Evolutionary conservation across 306 rosid species (phyloP).

Genomic region (Cucurbita moschata): DNA sequence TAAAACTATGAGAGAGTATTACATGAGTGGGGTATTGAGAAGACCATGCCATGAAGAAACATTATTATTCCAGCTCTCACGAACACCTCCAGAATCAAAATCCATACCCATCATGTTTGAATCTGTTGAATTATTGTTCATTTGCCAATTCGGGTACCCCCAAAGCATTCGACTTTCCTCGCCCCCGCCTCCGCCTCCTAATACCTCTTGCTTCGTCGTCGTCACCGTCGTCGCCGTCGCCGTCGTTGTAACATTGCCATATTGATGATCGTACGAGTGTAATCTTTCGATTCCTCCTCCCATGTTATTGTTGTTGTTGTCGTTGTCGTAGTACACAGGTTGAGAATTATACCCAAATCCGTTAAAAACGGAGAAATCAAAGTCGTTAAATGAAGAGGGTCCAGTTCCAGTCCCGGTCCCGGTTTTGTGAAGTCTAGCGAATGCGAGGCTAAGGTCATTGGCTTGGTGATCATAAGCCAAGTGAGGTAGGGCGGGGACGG

Average conservation of each 20-base stretch:
- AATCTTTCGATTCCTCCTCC: not conserved
- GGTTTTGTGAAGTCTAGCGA: constrained; percentile 2
- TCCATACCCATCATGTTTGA: not conserved
- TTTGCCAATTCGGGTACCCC: constrained; percentile 8
- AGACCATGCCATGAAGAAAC: constrained; percentile 12
- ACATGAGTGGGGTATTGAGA: constrained; percentile 7
- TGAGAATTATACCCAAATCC: not conserved
- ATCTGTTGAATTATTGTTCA: not conserved
- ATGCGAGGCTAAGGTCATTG: not conserved
- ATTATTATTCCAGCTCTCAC: constrained; percentile 3
- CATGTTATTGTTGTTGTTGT: not conserved
- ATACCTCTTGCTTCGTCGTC: constrained; percentile 6
- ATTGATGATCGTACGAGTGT: not conserved
- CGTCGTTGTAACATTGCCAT: not conserved
- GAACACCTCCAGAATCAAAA: not conserved
- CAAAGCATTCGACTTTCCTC: not conserved
- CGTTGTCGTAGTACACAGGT: not conserved
- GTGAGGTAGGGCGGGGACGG: not conserved
- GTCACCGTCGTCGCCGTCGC: not conserved
- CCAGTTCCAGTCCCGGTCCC: not conserved
- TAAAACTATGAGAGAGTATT: not conserved
- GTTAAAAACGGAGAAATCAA: not conserved
- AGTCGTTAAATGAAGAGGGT: not conserved
- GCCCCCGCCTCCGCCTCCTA: not conserved
- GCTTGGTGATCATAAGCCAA: constrained; percentile 6